Base-by-base conservation (phyloP, 2,329 filamentous ascomycete species). In the Fusarium hostae region DNA sequence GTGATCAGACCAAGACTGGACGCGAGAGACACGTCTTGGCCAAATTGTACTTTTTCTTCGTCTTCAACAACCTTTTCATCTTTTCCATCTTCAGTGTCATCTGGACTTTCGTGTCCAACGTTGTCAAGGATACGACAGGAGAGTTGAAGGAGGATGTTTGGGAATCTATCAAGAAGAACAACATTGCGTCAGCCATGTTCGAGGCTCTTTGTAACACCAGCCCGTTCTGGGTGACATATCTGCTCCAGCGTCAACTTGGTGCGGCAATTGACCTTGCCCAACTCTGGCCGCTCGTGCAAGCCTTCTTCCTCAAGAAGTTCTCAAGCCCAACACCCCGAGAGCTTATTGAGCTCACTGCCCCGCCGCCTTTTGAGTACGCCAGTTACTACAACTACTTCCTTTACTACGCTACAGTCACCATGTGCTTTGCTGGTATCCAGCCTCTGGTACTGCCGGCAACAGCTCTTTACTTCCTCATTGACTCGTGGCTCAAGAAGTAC, bases 371-470 rank as follows among this genome's bases (percentile, higher is more conserved):
- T 79, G 95, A 98, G 75, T 98, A 98, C 78, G 94, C 96, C 64
- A 94, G 90, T 75, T 98, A 98, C 83, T 99, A 98, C 87, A 98
- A 98, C 81, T 98, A 97, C 81, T 98, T 98, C 81, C 86, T 98
- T 34, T 99, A 94, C 83, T 99, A 98, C 83, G 87, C 92, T 28
- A 98, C 95, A 0, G 93, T 98, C 35, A 92, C 94, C 0, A 85
- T 99, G 20, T 94, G 91, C 76, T 98, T 96, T 78, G 90, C 92
- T 4, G 90, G 91, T 3, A 86, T 98, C 57, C 96, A 98, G 81
- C 96, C 96, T 1, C 86, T 98, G 28, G 92, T 96, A 3, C 86
- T 99, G 11, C 90, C 93, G 0, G 92, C 97, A 41, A 94, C 93
- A 2, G 94, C 95, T 3, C 82, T 98, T 34, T 99, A 98, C 85